phyloP scores from a whole-genome alignment of 78 protist genomes.

The slime mould (Dictyostelium discoideum) region DNA sequence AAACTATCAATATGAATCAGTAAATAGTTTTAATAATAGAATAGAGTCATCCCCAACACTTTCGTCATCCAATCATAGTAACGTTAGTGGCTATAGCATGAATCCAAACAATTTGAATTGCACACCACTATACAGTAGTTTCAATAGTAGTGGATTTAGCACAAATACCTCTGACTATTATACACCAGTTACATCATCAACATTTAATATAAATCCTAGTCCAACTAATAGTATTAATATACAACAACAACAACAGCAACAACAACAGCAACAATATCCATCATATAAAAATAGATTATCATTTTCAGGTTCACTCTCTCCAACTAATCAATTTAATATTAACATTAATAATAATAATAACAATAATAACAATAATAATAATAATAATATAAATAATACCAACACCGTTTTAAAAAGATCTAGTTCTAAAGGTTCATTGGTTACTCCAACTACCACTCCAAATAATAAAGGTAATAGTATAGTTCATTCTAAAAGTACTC shows the following conservation, averaged over 20 bases:
- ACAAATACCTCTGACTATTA: neutral
- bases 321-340: neutral
- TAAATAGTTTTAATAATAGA: neutral
- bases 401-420: neutral
- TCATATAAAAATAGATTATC: neutral
- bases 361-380: neutral
- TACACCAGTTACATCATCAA: neutral
- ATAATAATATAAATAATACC: neutral
- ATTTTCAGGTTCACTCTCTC: neutral
- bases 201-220: neutral
- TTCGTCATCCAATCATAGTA: neutral
- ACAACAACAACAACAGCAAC: neutral
- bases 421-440: neutral
- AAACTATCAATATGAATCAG: neutral
- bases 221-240: neutral
- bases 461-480: neutral
- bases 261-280: neutral
- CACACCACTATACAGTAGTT: neutral
- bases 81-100: neutral
- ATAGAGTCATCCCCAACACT: neutral
- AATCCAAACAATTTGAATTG: neutral
- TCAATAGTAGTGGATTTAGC: slow-evolving; percentile 4
- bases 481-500: neutral
- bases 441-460: neutral
- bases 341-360: neutral